Evolutionary conservation across 768 basidiomycete genomes (phyloP).

Genomic region (Amanita rubescens): DNA sequence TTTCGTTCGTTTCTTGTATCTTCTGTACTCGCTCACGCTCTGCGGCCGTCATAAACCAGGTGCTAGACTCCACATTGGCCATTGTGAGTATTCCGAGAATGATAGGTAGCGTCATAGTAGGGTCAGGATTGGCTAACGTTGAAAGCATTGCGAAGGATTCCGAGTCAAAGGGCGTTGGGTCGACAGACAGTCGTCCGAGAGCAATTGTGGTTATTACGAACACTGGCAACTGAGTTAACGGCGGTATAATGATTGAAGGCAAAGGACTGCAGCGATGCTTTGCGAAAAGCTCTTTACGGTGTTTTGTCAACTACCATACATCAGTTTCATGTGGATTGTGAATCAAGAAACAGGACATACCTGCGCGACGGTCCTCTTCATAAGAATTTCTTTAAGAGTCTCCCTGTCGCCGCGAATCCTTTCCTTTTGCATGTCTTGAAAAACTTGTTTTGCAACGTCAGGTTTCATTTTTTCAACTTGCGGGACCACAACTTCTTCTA

Average conservation of each 20-base stretch:
- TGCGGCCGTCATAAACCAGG: conserved; percentile 61
- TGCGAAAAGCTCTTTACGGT: conserved; percentile 52
- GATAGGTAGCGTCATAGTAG: conserved; percentile 63
- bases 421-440: conserved; percentile 47
- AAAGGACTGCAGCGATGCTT: conserved; percentile 51
- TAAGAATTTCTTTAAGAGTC: conserved; percentile 39
- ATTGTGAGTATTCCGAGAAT: conserved; percentile 65
- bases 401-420: conserved; percentile 50
- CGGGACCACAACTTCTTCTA: conserved; percentile 56
- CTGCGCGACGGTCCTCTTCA: conserved; percentile 37
- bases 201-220: conserved; percentile 61
- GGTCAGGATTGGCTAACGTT: conserved; percentile 62
- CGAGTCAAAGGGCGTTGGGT: conserved; percentile 64
- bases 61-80: conserved; percentile 72
- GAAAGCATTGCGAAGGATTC: conserved; percentile 73
- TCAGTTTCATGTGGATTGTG: conserved; percentile 1
- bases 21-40: conserved; percentile 44
- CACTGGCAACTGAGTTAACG: conserved; percentile 62
- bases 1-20: conserved; percentile 41
- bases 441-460: conserved; percentile 31
- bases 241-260: conserved; percentile 51
- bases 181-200: conserved; percentile 45
- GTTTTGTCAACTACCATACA: conserved; percentile 38
- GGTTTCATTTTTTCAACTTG: conserved; percentile 44
- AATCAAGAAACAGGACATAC: conserved; percentile 27